Base-by-base conservation (phyloP, 768 basidiomycete genomes). In the Suillus plorans region DNA sequence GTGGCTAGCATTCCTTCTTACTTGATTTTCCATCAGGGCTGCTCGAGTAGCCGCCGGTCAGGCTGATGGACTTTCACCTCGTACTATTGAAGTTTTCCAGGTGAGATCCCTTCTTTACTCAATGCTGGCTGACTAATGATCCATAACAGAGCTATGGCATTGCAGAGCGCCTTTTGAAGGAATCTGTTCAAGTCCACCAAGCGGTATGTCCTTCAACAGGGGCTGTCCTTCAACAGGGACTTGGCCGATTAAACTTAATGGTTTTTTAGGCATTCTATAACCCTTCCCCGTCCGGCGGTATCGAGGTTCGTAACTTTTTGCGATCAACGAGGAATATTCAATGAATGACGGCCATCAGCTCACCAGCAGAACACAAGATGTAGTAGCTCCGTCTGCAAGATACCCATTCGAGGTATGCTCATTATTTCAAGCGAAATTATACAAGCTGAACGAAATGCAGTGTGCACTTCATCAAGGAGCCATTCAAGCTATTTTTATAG, bases 261-360 rank as follows among this genome's bases (percentile, higher is more conserved):
- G 1, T 5, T 61, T 25, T 13, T 7, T 14, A 92, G 91, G 87
- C 90, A 4, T 91, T 92, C 73, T 92, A 92, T 68, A 87, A 90
- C 68, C 90, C 90, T 3, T 79, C 81, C 34, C 73, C 82, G 5
- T 71, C 82, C 39, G 88, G 88, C 14, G 86, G 85, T 1, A 89
- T 91, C 50, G 81, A 86, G 79, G 89, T 85, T 49, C 60, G 75
- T 58, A 45, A 4, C 0, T 25, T 34, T 31, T 3, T 18, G 25
- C 3, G 22, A 31, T 18, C 20, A 36, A 20, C 28, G n/a, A 25
- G 60, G 7, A 60, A 63, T 9, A 13, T 55, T 16, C 44, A 4
- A 13, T 62, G 56, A 62, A 25, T 60, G 5, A 50, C n/a, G 14
- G 14, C 50, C 44, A 25, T 63, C 60, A 91, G 89, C 80, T 89